Evolutionary conservation across 106 monocot species (phyloP), one percentile per base, ranked within the genome.

Genomic region (Ottelia alismoides): DNA sequence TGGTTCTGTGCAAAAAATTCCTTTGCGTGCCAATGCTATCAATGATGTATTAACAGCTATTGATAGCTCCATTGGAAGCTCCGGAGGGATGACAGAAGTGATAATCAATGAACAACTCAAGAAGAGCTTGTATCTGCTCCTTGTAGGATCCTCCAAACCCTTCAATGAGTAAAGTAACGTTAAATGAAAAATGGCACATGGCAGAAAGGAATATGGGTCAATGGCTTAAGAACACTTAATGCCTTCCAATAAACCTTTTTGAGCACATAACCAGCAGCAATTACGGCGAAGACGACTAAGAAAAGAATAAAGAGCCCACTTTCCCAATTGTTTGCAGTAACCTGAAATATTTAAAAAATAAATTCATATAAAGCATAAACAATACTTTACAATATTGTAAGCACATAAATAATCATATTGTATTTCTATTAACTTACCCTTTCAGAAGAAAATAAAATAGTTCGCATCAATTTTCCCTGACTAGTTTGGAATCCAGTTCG

Each of bases 31-130:
- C 63, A 98, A 73, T 29, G 98, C 98, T 73, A 98, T 98, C 30
- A 98, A 70, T 70, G 98, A 98, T 70, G 98, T 98, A 71, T 98
- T 98, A n/a, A 98, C 98, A 67, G 98, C 98, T 59, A 98, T 98
- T 31, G 98, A 98, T 45, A 98, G 70, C 64, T 98, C 98, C 98
- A 98, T 98, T 60, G 98, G 98, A 17, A 98, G 32, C 60, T 98
- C 98, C 70, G 98, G 98, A 18, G 98, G 98, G 52, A 98, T 98
- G 26, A 98, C 98, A 40, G 98, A 98, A 60, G 98, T 98, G 18
- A 98, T 65, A 49, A 98, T 98, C 66, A 98, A 71, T 56, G 98
- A 98, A 77, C 98, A 98, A 61, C 90, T 98, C 59, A 98, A 73
- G 29, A 98, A 83, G 46, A 98, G 85, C 55, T 98, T 98, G 62